Base-by-base conservation (phyloP, 2,329 filamentous ascomycete species). In the Apiospora arundinis region DNA sequence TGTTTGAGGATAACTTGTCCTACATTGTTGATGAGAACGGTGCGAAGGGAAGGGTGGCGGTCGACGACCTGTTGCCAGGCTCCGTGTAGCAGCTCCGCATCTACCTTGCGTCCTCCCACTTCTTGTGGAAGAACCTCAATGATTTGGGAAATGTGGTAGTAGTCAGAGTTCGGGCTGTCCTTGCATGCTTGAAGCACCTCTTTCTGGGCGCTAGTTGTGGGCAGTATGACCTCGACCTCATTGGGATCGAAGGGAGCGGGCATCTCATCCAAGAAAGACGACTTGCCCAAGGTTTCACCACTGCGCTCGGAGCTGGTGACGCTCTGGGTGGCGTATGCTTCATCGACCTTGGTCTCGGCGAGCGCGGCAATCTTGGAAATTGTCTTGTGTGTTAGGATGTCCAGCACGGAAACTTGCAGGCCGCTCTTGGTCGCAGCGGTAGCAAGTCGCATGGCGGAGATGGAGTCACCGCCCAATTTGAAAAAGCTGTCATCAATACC, bases 401-500 rank as follows among this genome's bases (percentile, higher is more conserved):
- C 70, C 52, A 71, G 52, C 0, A 71, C 70, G 4, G 70, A 71
- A 37, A 71, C 44, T 6, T 71, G 70, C 25, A 71, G 23, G 23
- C 66, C 70, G 42, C 49, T 68, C 70, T 71, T 71, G 25, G 32
- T 63, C 1, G 40, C 46, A 9, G 68, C 49, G 14, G 68, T 46
- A n/a, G 49, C 46, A 40, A 44, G 48, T 16, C 37, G 8, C 40
- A 63, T 44, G 40, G 73, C 69, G 6, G 65, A 37, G 40, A 74
- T 65, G 42, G 74, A 75, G 68, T 75, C 73, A 7, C 74, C 74
- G 21, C 74, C 74, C 3, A 75, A 69, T 9, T 66, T 66, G 67
- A 75, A 74, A 60, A 75, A 75, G 69, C 70, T 72, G 23, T 68
- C 60, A 8, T 70, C 25, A 2, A 60, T 21, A 25, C 44, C 56